A percentile compares a stretch with the other conserved stretches of the same genome.
Conservation (phyloP, 441 rosid genomes). For the Aleurites moluccanus region DNA sequence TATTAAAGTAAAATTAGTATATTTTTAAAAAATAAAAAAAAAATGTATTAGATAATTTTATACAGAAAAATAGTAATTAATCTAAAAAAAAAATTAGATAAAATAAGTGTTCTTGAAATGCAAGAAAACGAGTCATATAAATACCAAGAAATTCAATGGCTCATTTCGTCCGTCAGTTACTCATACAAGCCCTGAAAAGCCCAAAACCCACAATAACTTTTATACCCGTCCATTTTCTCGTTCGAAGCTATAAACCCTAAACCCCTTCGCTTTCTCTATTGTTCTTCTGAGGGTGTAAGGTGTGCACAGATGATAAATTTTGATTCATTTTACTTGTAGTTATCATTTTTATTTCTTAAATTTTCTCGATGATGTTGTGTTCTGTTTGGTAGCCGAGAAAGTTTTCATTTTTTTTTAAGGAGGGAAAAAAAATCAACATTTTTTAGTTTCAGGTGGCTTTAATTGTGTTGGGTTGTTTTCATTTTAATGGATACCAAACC, state of each 20-base stretch:
- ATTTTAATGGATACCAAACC: background rate
- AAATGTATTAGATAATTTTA: too few species aligned
- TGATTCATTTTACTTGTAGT: background rate
- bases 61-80: too few species aligned
- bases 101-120: background rate
- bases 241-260: constrained; percentile 15
- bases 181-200: background rate
- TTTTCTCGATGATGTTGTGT: background rate
- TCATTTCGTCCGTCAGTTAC: background rate
- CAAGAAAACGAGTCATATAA: background rate
- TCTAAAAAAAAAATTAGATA: too few species aligned
- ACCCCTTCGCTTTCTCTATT: background rate
- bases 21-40: too few species aligned
- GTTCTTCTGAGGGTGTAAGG: background rate
- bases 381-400: background rate
- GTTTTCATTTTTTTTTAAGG: background rate
- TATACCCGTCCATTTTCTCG: too few species aligned
- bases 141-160: background rate
- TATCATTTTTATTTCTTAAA: background rate
- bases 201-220: background rate
- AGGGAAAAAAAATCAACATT: background rate
- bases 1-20: too few species aligned
- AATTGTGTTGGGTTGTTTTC: background rate
- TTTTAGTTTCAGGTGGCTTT: background rate
- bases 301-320: background rate